Conservation (phyloP, 345 rosid species). For the Citrus trifoliata region DNA sequence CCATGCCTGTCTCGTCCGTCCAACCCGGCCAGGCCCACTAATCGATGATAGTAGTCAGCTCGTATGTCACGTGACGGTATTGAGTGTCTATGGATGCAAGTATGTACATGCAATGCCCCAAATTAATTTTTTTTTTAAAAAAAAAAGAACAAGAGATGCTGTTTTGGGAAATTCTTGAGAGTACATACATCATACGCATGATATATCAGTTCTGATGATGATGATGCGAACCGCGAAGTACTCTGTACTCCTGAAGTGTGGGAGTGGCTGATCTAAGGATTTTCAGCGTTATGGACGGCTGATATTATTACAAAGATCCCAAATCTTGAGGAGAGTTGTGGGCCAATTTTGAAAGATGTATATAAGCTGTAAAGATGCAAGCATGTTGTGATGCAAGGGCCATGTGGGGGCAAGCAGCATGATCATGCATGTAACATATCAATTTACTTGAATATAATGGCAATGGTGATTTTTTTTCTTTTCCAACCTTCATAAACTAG, state of each 20-base stretch:
- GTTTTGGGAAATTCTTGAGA: background rate
- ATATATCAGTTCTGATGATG: background rate
- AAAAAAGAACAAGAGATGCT: background rate
- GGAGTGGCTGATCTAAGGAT: background rate
- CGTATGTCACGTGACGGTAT: slow-evolving; percentile 6
- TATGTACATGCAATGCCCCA: background rate
- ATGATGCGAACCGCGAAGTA: background rate
- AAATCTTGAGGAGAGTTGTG: background rate
- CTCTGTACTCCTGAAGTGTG: background rate
- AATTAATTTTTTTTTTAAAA: no score
- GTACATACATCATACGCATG: background rate
- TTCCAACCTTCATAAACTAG: background rate
- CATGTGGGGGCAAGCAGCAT: background rate
- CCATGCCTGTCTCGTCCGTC: background rate
- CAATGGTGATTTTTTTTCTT: no score
- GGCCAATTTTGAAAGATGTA: background rate
- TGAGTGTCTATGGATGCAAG: no score
- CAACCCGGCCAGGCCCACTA: background rate
- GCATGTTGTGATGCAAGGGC: background rate
- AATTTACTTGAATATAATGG: no score
- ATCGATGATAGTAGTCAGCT: background rate
- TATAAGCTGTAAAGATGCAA: background rate
- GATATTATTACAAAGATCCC: slow-evolving; percentile 5
- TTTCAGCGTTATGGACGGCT: slow-evolving; percentile 12
- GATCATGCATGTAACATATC: no score